phyloP scores from a whole-genome alignment of 306 rosid species.

The Cicer yamashitae region DNA sequence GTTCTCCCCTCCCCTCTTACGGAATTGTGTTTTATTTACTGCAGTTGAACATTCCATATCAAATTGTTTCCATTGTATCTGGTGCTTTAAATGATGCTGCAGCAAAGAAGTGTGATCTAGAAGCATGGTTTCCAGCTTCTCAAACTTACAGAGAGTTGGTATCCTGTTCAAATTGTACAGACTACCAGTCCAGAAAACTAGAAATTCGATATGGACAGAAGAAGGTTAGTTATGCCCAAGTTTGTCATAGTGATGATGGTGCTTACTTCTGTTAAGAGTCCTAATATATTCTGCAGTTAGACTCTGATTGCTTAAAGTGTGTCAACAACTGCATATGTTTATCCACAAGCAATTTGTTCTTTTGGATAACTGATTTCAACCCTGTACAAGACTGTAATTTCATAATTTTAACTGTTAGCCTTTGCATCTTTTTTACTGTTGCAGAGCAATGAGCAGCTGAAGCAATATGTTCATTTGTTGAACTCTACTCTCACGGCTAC shows the following conservation, averaged over 20 bases:
- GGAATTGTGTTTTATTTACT: constrained; percentile 23
- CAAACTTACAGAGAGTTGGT: constrained; percentile 86
- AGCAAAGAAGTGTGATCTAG: constrained; percentile 93
- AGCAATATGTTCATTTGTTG: constrained; percentile 84
- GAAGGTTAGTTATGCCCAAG: constrained; percentile 62
- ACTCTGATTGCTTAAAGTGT: not conserved
- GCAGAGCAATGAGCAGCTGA: constrained; percentile 83
- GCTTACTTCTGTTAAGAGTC: constrained; percentile 7
- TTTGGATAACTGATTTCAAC: constrained; percentile 1
- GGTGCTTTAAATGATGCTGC: constrained; percentile 99
- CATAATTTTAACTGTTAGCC: constrained; percentile 33
- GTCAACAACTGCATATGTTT: not conserved
- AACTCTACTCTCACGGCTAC: constrained; percentile 98
- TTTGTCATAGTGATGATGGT: constrained; percentile 4
- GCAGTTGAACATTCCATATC: constrained; percentile 89
- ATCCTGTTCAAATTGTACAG: constrained; percentile 97
- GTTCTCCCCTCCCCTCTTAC: not conserved
- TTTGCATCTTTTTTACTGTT: constrained; percentile 38
- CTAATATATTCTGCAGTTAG: constrained; percentile 11
- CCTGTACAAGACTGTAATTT: not conserved
- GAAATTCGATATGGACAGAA: constrained; percentile 95
- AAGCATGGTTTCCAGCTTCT: constrained; percentile 97
- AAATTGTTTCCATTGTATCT: constrained; percentile 84
- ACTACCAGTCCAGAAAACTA: constrained; percentile 86
- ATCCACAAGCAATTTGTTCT: not conserved